Evolutionary conservation across 306 rosid species (phyloP).

Genomic region (Dryas alaskensis): DNA sequence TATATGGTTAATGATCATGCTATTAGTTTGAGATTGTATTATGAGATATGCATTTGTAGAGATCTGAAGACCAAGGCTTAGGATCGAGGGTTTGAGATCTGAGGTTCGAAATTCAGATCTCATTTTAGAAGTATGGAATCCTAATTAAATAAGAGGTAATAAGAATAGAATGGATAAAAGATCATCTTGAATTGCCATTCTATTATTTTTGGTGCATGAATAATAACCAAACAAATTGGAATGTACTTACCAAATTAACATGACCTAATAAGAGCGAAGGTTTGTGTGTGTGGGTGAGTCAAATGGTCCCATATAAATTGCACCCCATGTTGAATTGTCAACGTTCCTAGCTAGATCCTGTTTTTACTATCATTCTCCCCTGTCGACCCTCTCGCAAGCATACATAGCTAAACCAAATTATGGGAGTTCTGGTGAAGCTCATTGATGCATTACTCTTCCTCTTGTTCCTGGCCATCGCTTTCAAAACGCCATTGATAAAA

Average conservation of each 20-base stretch:
- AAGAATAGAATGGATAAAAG: no score
- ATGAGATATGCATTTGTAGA: no score
- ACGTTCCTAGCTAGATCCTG: slow-evolving; percentile 11
- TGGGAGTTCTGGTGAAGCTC: slow-evolving; percentile 18
- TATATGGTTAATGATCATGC: no score
- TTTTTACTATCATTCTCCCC: slow-evolving; percentile 3
- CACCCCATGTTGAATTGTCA: not conserved
- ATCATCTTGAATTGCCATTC: no score
- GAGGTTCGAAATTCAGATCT: no score
- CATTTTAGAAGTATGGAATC: no score
- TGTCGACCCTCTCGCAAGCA: slow-evolving; percentile 5
- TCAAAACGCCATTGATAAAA: slow-evolving; percentile 16
- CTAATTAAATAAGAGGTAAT: no score
- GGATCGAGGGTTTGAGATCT: no score
- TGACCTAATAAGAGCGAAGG: not conserved
- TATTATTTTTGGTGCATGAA: no score
- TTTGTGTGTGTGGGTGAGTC: not conserved
- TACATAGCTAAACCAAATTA: slow-evolving; percentile 9
- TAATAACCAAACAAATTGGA: not conserved
- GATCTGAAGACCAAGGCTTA: no score
- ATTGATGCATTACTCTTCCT: slow-evolving; percentile 18
- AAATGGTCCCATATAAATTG: slow-evolving; percentile 1
- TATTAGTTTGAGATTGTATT: no score
- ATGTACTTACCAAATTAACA: not conserved
- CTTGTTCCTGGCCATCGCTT: slow-evolving; percentile 5